Evolutionary conservation across 2,329 filamentous ascomycete species (phyloP).

Genomic region (Hortaea sp.): DNA sequence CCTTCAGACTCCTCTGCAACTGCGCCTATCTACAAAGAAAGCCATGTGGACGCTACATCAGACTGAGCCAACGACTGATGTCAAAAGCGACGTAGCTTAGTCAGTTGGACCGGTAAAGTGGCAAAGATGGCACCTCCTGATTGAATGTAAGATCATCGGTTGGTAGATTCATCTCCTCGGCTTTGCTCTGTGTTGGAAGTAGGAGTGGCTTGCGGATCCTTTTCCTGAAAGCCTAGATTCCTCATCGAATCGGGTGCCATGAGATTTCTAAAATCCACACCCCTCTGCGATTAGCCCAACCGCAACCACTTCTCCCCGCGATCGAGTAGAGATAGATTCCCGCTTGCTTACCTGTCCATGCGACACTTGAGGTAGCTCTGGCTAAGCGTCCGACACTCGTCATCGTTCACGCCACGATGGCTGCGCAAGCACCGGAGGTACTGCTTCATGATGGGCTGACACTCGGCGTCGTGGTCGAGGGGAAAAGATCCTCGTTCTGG

Average conservation of each 20-base stretch:
- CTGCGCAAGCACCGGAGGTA: constrained; percentile 85
- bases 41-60: no score
- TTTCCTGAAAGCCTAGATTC: constrained; percentile 67
- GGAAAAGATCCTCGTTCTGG: constrained; percentile 91
- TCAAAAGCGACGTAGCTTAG: no score
- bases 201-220: neutral
- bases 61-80: no score
- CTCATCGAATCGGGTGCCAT: constrained; percentile 95
- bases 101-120: no score
- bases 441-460: constrained; percentile 74
- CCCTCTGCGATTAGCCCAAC: neutral
- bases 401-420: constrained; percentile 72
- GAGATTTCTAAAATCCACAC: constrained; percentile 53
- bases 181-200: neutral
- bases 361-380: constrained; percentile 84
- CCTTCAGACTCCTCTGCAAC: no score
- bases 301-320: no score
- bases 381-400: constrained; percentile 72
- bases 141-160: neutral
- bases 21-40: no score
- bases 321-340: neutral
- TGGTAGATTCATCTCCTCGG: neutral
- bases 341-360: constrained; percentile 73
- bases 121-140: no score
- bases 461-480: constrained; percentile 94